A percentile compares a stretch with the other conserved stretches of the same genome.
These are phyloP conservation scores for Rugonectria rugulosa DNA, from an alignment of 2,329 filamentous ascomycete genomes.

Conservation along the genomic window DNA sequence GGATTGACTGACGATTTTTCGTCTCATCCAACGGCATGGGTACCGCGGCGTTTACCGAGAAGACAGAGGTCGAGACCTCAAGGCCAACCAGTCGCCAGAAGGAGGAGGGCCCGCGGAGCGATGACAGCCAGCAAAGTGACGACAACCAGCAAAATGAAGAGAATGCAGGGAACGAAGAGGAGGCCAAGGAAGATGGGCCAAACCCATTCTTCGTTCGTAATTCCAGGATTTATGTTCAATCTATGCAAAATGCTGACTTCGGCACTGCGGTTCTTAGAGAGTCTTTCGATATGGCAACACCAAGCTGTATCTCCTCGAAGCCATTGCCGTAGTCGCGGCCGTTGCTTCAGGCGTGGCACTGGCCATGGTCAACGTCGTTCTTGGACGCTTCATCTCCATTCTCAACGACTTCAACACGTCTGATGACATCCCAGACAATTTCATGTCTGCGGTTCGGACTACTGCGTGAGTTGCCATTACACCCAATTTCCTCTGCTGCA, in stretches of 20 bases:
- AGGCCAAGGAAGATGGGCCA: neutral
- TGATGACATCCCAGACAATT: slow-evolving; percentile 22
- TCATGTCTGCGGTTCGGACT: slow-evolving; percentile 26
- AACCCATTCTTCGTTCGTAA: neutral
- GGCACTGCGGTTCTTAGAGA: slow-evolving; percentile 21
- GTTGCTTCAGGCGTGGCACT: slow-evolving; percentile 38
- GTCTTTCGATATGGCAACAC: slow-evolving; percentile 35
- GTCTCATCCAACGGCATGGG: slow-evolving; percentile 4
- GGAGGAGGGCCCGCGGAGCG: neutral
- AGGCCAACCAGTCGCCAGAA: neutral
- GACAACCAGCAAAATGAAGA: neutral
- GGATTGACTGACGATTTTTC: neutral
- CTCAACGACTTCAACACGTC: slow-evolving; percentile 26
- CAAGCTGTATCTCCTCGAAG: slow-evolving; percentile 34
- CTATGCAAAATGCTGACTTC: neutral
- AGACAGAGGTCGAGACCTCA: neutral
- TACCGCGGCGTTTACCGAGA: slow-evolving; percentile 5
- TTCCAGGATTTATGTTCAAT: too few relatives aligned
- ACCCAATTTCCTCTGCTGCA: neutral
- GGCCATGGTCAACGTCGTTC: slow-evolving; percentile 40
- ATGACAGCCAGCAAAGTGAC: neutral
- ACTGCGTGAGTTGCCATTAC: slow-evolving; percentile 8
- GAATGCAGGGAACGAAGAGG: neutral
- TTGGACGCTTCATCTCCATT: slow-evolving; percentile 39
- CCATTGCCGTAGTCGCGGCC: slow-evolving; percentile 33